Conservation (phyloP, 2,329 filamentous ascomycete species). For the Fusarium tanahbumbuense region DNA sequence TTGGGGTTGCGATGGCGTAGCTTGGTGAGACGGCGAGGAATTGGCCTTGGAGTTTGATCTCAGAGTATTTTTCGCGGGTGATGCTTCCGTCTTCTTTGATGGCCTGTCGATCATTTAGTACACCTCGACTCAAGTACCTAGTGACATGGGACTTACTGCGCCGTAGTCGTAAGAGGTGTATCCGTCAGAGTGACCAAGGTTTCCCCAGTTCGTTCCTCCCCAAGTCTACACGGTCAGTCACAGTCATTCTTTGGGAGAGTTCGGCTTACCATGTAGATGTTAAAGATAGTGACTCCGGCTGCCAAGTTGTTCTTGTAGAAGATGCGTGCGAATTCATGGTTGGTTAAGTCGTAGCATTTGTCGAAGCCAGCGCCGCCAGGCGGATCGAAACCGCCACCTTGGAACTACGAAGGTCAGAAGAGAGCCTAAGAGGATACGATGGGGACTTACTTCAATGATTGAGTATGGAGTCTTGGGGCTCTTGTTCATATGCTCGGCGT, state of each 20-base stretch:
- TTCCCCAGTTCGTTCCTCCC: constrained; percentile 88
- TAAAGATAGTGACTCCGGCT: constrained; percentile 74
- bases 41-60: constrained; percentile 80
- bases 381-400: constrained; percentile 78
- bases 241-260: too few species aligned
- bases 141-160: constrained; percentile 45
- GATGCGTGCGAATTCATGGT: constrained; percentile 79
- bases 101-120: too few species aligned
- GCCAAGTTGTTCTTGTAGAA: constrained; percentile 83
- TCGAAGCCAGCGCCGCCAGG: constrained; percentile 80
- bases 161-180: constrained; percentile 70
- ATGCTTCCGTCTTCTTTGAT: constrained; percentile 73
- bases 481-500: constrained; percentile 65
- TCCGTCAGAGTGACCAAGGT: constrained; percentile 75
- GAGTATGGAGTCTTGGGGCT: constrained; percentile 75
- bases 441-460: constrained; percentile 54
- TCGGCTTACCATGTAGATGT: constrained; percentile 81
- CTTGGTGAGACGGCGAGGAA: constrained; percentile 79
- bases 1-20: constrained; percentile 71
- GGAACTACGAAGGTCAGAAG: constrained; percentile 59
- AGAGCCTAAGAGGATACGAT: too few species aligned
- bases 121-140: too few species aligned
- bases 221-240: constrained; percentile 60
- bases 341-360: constrained; percentile 72
- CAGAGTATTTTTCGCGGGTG: constrained; percentile 79